These are phyloP conservation scores for Entamoeba invadens DNA, from an alignment of 208 protist genomes.

Conservation along the genomic window DNA sequence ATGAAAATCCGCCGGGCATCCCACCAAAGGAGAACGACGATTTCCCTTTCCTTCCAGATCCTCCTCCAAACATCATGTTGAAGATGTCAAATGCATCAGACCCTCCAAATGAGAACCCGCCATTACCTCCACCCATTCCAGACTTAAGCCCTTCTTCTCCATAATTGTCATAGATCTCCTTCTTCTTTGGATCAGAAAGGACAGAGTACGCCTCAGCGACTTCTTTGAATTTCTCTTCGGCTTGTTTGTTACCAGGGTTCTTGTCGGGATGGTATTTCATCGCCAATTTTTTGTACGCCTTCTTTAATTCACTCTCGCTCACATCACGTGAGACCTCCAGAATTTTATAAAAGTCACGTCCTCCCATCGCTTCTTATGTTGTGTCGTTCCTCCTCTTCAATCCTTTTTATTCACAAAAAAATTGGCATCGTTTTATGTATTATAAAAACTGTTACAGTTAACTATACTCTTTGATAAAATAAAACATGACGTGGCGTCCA, in stretches of 20 bases:
- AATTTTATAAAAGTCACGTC: neutral
- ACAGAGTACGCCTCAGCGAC: constrained; percentile 86
- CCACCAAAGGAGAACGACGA: too few relatives aligned
- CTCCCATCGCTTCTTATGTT: neutral
- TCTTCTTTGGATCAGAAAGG: constrained; percentile 78
- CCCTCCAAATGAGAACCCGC: neutral
- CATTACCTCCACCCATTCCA: constrained; percentile 17
- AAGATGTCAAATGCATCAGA: neutral
- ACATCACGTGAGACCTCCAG: neutral
- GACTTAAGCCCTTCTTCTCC: constrained; percentile 78
- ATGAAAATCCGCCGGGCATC: neutral
- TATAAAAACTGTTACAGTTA: too few relatives aligned
- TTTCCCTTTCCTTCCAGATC: neutral
- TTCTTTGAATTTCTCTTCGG: constrained; percentile 21
- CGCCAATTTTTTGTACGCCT: constrained; percentile 66
- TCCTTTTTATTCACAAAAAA: too few relatives aligned
- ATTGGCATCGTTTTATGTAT: too few relatives aligned
- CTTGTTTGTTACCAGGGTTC: constrained; percentile 42
- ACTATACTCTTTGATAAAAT: too few relatives aligned
- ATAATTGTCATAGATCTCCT: constrained; percentile 80
- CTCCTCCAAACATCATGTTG: neutral
- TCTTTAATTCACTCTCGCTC: constrained; percentile 51
- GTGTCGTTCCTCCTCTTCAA: neutral
- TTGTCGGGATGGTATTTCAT: constrained; percentile 70
- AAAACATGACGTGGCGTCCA: neutral